Evolutionary conservation across 352 stramenopile genomes (phyloP), one percentile per base, ranked within the genome.

Genomic region (Globisporangium abappressorium): DNA sequence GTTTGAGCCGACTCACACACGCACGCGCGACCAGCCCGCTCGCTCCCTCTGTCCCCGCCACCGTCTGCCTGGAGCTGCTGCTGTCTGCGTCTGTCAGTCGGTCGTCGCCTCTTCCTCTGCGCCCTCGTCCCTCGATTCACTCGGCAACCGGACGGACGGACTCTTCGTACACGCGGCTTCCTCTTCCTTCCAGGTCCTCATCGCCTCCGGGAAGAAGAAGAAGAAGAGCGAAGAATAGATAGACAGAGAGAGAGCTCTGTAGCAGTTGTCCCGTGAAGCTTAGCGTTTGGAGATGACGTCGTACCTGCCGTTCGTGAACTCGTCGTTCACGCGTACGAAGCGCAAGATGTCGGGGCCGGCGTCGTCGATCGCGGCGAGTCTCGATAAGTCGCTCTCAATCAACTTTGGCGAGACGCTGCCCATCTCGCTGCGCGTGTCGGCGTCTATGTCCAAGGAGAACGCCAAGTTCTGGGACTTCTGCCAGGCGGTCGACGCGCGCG

Each of bases 341-440:
- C 80, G 80, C 60, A 89, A 89, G 75, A 82, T 89, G 77, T 89
- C 80, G 47, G 77, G 80, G 6, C 78, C 77, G 12, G 72, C 70
- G 15, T 68, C 73, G 30, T 77, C 71, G 18, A 79, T 76, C 70
- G 71, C 65, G 9, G 22, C 68, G 24, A 70, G 54, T 15, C 59
- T 84, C 41, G 74, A 84, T 61, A 71, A 84, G 61, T 69, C 65
- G 36, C 76, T 78, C 46, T 65, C 60, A 46, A 11, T 68, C 61
- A 66, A 70, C 46, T 61, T 70, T 8, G 54, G 62, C 51, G 68
- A 70, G 14, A 53, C 62, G 54, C 56, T 69, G 18, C 63, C 67
- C 3, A 55, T 73, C 34, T 36, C 58, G 56, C 26, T 66, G 28
- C 68, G 64, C 34, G 46, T 64, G 7, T 33, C 53, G 24, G 34